A percentile compares a stretch with the other conserved stretches of the same genome.
These are phyloP conservation scores for Salix viminalis DNA, from an alignment of 345 rosid genomes.

Conservation along the genomic window DNA sequence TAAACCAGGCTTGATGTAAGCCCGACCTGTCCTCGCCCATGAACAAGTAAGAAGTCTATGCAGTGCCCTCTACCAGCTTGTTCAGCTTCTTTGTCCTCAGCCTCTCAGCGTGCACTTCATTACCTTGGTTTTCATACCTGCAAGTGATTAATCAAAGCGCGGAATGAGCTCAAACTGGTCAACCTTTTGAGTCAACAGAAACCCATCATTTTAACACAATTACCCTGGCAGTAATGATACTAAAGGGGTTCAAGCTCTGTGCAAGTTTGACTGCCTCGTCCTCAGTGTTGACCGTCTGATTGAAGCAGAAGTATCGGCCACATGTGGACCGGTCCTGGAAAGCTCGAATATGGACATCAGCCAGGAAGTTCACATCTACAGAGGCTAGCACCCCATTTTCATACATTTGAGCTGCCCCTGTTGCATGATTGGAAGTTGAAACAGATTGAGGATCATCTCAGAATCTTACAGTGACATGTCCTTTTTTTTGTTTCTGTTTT, in stretches of 20 bases:
- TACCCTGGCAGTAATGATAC: constrained; percentile 65
- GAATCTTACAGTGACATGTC: background rate
- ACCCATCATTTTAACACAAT: background rate
- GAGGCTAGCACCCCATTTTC: constrained; percentile 69
- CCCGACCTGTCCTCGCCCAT: background rate
- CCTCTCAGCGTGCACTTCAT: constrained; percentile 54
- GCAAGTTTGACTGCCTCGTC: constrained; percentile 62
- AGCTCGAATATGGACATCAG: constrained; percentile 64
- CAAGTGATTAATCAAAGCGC: background rate
- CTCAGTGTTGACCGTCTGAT: constrained; percentile 53
- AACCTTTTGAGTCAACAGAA: background rate
- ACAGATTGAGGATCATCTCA: background rate
- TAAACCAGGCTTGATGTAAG: background rate
- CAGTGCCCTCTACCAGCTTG: constrained; percentile 62
- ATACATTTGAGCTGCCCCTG: constrained; percentile 83
- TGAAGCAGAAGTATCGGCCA: constrained; percentile 82
- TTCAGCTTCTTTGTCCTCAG: constrained; percentile 57
- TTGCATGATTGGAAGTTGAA: background rate
- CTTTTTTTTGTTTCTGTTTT: background rate
- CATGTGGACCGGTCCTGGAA: constrained; percentile 57
- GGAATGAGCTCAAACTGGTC: background rate
- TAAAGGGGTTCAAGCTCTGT: constrained; percentile 59
- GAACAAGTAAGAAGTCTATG: constrained; percentile 9
- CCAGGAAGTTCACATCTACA: constrained; percentile 58
- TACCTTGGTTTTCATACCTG: constrained; percentile 56